A percentile compares a stretch with the other conserved stretches of the same genome.
phyloP scores from a whole-genome alignment of 352 stramenopile species.

The Thalassiosira ordinaria region DNA sequence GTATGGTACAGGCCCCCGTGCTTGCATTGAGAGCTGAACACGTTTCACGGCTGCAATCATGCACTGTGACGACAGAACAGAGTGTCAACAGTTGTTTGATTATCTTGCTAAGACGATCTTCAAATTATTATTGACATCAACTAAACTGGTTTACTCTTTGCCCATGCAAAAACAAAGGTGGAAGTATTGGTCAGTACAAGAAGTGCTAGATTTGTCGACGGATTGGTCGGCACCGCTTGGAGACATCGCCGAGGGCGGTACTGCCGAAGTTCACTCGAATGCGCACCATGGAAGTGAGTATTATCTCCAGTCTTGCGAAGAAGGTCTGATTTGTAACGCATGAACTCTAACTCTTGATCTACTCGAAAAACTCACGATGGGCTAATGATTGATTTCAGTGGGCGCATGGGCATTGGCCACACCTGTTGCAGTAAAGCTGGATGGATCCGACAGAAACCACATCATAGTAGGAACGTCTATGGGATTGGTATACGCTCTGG shows the following conservation, averaged over 20 bases:
- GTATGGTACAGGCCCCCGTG: too few relatives aligned
- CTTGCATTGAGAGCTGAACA: too few relatives aligned
- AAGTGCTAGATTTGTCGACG: slow-evolving; percentile 78
- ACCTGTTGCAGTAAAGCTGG: slow-evolving; percentile 71
- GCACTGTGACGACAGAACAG: too few relatives aligned
- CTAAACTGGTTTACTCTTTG: too few relatives aligned
- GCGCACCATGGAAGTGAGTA: slow-evolving; percentile 48
- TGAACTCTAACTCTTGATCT: neutral
- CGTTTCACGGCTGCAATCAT: too few relatives aligned
- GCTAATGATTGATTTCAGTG: slow-evolving; percentile 60
- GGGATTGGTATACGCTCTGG: slow-evolving; percentile 77
- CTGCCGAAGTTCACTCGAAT: slow-evolving; percentile 41
- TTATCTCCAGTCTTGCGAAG: too few relatives aligned
- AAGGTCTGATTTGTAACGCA: too few relatives aligned
- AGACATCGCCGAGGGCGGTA: slow-evolving; percentile 55
- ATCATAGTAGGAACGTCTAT: slow-evolving; percentile 80
- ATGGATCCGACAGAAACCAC: slow-evolving; percentile 68
- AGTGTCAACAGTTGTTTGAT: too few relatives aligned
- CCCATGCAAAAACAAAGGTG: too few relatives aligned
- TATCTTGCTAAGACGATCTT: too few relatives aligned
- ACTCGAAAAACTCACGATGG: too few relatives aligned
- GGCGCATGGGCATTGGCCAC: slow-evolving; percentile 77
- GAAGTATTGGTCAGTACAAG: slow-evolving; percentile 67
- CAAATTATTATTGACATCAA: too few relatives aligned
- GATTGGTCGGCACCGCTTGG: slow-evolving; percentile 72